Percentiles rank a stretch among this genome's conserved stretches.
Evolutionary conservation across 2,329 filamentous ascomycete genomes (phyloP).

Genomic region (Phialophora tarda): DNA sequence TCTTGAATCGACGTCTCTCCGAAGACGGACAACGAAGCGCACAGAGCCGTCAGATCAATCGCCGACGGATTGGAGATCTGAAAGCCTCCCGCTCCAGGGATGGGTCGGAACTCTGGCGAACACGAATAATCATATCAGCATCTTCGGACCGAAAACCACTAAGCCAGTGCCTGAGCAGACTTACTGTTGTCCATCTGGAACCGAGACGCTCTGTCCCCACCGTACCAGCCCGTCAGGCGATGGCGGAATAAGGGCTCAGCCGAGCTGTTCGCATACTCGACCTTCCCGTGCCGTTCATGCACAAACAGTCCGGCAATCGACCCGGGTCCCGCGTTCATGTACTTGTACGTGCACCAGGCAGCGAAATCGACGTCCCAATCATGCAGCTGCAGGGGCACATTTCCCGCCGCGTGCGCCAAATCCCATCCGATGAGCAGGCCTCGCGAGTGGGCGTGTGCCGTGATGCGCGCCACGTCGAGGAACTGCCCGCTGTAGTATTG

Average conservation of each 20-base stretch:
- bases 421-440: slow-evolving; percentile 84
- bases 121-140: slow-evolving; percentile 38
- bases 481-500: slow-evolving; percentile 93
- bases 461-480: slow-evolving; percentile 82
- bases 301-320: slow-evolving; percentile 81
- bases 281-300: slow-evolving; percentile 72
- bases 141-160: neutral
- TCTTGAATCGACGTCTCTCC: slow-evolving; percentile 70
- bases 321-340: slow-evolving; percentile 84
- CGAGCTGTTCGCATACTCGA: slow-evolving; percentile 46
- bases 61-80: slow-evolving; percentile 82
- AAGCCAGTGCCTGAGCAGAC: slow-evolving; percentile 7
- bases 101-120: slow-evolving; percentile 69
- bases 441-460: slow-evolving; percentile 71
- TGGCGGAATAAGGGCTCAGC: slow-evolving; percentile 59
- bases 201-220: slow-evolving; percentile 73
- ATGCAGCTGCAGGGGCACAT: slow-evolving; percentile 78
- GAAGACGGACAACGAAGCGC: slow-evolving; percentile 75
- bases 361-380: slow-evolving; percentile 93
- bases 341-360: slow-evolving; percentile 94
- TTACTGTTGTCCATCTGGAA: slow-evolving; percentile 80
- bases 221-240: slow-evolving; percentile 85
- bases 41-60: slow-evolving; percentile 75
- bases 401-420: slow-evolving; percentile 83
- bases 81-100: slow-evolving; percentile 77